A percentile compares a stretch with the other conserved stretches of the same genome.
phyloP scores from a whole-genome alignment of 2,329 filamentous ascomycete genomes.

The Cryoendolithus antarcticus region DNA sequence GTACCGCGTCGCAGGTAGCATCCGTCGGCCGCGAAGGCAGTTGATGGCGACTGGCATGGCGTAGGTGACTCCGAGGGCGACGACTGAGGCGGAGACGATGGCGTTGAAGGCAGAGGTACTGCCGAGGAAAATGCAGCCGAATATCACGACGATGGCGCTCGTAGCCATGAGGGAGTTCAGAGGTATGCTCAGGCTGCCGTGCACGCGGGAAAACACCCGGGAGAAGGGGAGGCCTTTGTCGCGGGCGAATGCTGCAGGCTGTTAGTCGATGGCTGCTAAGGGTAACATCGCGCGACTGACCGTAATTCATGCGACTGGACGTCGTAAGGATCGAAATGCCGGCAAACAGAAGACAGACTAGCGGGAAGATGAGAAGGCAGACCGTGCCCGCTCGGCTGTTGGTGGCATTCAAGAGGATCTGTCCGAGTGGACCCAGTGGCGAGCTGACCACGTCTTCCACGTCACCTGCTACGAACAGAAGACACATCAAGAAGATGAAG shows the following conservation, averaged over 20 bases:
- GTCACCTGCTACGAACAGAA: constrained; percentile 25
- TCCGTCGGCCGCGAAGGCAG: constrained; percentile 50
- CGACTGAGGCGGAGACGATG: constrained; percentile 43
- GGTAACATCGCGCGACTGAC: neutral
- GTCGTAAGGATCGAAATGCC: constrained; percentile 25
- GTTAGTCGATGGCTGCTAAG: neutral
- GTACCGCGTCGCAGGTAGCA: constrained; percentile 44
- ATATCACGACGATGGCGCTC: constrained; percentile 20
- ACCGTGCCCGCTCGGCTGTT: constrained; percentile 22
- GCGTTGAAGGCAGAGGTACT: constrained; percentile 26
- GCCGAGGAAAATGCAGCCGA: constrained; percentile 26
- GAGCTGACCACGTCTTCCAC: constrained; percentile 21
- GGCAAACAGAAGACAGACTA: constrained; percentile 24
- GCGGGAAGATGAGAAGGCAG: constrained; percentile 24
- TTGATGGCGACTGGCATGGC: constrained; percentile 63
- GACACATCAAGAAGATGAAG: constrained; percentile 24
- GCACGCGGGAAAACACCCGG: constrained; percentile 22
- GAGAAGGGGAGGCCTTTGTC: constrained; percentile 25
- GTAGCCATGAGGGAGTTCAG: constrained; percentile 23
- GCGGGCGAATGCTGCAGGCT: constrained; percentile 21
- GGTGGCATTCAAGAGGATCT: constrained; percentile 24
- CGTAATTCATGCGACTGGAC: constrained; percentile 24
- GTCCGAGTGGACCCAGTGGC: constrained; percentile 20
- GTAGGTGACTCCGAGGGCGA: constrained; percentile 60
- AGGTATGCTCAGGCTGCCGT: constrained; percentile 23